A percentile compares a stretch with the other conserved stretches of the same genome.
Evolutionary conservation across 805 yeast genomes (phyloP).

Genomic region (Danielozyma ontarioensis): DNA sequence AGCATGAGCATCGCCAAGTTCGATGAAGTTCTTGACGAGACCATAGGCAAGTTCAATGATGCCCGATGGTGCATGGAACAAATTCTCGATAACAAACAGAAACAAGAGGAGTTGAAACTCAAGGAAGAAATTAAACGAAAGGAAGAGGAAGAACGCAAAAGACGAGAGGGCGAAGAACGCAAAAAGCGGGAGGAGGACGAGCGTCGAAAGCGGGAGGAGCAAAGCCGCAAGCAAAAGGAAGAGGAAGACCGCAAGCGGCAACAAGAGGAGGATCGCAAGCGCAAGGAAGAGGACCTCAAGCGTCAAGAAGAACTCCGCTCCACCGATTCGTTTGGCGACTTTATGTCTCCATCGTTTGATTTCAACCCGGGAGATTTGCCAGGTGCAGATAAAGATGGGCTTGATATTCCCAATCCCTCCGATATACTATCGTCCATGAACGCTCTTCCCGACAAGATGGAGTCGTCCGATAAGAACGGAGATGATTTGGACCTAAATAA

Average conservation of each 20-base stretch:
- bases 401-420: conserved; percentile 26
- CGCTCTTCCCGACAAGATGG: conserved; percentile 12
- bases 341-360: conserved; percentile 23
- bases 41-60: conserved; percentile 36
- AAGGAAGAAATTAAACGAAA: conserved; percentile 30
- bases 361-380: conserved; percentile 19
- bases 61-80: conserved; percentile 41
- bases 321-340: conserved; percentile 9
- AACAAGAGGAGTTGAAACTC: conserved; percentile 34
- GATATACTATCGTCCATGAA: conserved; percentile 26
- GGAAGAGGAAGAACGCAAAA: conserved; percentile 22
- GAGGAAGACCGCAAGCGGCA: conserved; percentile 11
- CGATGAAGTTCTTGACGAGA: conserved; percentile 40
- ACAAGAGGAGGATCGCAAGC: conserved; percentile 12
- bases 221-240: conserved; percentile 13
- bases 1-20: conserved; percentile 29
- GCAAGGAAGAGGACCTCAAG: conserved; percentile 9
- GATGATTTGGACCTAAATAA: conserved; percentile 32
- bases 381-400: conserved; percentile 3
- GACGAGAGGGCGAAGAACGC: conserved; percentile 16
- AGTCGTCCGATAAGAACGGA: conserved; percentile 2
- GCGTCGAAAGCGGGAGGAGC: conserved; percentile 12
- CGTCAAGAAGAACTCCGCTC: neutral
- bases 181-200: conserved; percentile 11
- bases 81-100: conserved; percentile 36